Evolutionary conservation across 495 filamentous ascomycete species (phyloP).

Genomic region (Penicilliopsis zonata): DNA sequence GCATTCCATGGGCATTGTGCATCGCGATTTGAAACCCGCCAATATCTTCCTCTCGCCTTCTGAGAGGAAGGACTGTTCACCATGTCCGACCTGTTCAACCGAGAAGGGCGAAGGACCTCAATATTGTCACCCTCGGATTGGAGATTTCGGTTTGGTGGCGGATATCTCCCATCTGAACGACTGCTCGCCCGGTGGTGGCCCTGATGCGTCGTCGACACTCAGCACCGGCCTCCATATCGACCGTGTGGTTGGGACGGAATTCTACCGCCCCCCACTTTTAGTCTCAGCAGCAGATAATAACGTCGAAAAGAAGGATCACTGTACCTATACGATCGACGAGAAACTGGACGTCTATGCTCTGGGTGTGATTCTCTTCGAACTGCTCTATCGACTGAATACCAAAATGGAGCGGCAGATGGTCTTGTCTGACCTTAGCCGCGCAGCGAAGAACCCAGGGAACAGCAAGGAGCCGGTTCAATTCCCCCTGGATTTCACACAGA

Average conservation of each 20-base stretch:
- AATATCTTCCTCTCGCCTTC: slow-evolving; percentile 48
- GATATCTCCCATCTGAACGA: slow-evolving; percentile 35
- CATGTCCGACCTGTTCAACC: slow-evolving; percentile 20
- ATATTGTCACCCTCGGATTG: slow-evolving; percentile 38
- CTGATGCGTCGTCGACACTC: slow-evolving; percentile 8
- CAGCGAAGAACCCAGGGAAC: slow-evolving; percentile 6
- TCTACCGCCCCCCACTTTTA: slow-evolving; percentile 28
- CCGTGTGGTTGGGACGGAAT: slow-evolving; percentile 33
- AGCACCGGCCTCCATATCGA: slow-evolving; percentile 13
- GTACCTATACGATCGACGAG: slow-evolving; percentile 33
- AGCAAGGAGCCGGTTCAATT: slow-evolving; percentile 6
- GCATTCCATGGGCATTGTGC: slow-evolving; percentile 47
- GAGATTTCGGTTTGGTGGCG: slow-evolving; percentile 43
- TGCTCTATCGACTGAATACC: slow-evolving; percentile 36
- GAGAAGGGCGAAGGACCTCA: slow-evolving; percentile 10
- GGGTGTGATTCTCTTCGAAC: slow-evolving; percentile 41
- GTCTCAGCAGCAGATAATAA: slow-evolving; percentile 4
- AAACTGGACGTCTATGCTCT: slow-evolving; percentile 43
- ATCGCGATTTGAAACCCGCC: slow-evolving; percentile 62
- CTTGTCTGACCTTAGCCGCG: slow-evolving; percentile 29
- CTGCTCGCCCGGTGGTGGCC: slow-evolving; percentile 4
- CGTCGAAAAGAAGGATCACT: no score
- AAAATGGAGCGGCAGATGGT: slow-evolving; percentile 43
- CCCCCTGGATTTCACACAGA: slow-evolving; percentile 24
- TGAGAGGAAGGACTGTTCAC: slow-evolving; percentile 13